These are phyloP conservation scores for Neltuma alba DNA, from an alignment of 306 rosid genomes.

Conservation along the genomic window DNA sequence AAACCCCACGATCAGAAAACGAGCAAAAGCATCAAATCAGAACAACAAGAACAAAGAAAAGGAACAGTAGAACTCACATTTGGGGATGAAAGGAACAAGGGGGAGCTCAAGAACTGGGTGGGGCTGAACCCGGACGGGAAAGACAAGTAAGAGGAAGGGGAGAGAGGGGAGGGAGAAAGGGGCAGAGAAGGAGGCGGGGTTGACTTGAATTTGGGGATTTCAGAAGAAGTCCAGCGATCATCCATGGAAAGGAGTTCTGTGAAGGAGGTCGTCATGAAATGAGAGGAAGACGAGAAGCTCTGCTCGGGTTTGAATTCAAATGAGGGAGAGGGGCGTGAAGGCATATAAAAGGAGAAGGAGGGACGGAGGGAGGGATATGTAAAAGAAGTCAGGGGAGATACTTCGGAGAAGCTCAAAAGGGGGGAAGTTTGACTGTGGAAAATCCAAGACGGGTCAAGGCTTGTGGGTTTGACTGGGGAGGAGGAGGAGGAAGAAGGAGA, in stretches of 20 bases:
- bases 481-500: not conserved
- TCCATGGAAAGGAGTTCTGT: constrained; percentile 55
- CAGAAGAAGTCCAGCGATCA: constrained; percentile 52
- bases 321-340: no score
- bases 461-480: constrained; percentile 80
- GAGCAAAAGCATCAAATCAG: not conserved
- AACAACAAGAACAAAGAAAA: not conserved
- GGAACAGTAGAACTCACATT: constrained; percentile 40
- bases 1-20: constrained; percentile 12
- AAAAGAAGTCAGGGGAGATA: constrained; percentile 44
- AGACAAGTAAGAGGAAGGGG: constrained; percentile 67
- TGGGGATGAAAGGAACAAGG: constrained; percentile 55
- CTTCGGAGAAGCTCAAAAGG: constrained; percentile 60
- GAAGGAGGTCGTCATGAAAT: constrained; percentile 46
- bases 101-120: constrained; percentile 61
- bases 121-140: constrained; percentile 61
- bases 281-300: constrained; percentile 19
- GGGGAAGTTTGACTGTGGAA: constrained; percentile 87
- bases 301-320: constrained; percentile 21
- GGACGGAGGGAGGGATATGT: not conserved
- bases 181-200: constrained; percentile 69
- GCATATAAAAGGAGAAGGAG: constrained; percentile 10
- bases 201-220: constrained; percentile 66
- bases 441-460: constrained; percentile 63
- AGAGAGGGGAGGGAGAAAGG: constrained; percentile 47